phyloP scores from a whole-genome alignment of 2,329 filamentous ascomycete genomes.

The Ophiostoma montium region DNA sequence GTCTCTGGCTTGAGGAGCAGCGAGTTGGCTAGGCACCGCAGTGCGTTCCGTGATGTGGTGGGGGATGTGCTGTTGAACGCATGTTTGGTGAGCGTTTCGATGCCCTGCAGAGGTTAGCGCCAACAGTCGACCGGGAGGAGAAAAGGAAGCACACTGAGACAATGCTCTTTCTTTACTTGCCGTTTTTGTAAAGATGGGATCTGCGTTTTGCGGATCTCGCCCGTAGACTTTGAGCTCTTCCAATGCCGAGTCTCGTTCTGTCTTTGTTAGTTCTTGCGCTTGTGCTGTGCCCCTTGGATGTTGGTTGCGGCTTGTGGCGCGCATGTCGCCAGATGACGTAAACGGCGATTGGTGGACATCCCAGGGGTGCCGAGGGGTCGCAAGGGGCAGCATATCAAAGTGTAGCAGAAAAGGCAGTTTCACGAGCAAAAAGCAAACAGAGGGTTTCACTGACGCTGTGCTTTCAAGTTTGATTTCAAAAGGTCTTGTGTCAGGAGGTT shows the following conservation, averaged over 20 bases:
- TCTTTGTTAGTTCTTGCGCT: not conserved
- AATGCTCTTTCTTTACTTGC: constrained; percentile 28
- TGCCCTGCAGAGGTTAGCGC: constrained; percentile 40
- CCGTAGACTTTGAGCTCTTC: constrained; percentile 68
- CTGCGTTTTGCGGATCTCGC: constrained; percentile 55
- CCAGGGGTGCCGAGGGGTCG: no score
- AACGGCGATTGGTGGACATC: no score
- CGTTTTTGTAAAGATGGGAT: constrained; percentile 70
- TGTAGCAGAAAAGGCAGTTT: no score
- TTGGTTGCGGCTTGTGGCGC: no score
- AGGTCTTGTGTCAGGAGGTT: constrained; percentile 48
- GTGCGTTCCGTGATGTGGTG: constrained; percentile 55
- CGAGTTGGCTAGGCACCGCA: constrained; percentile 76
- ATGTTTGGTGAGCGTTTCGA: constrained; percentile 56
- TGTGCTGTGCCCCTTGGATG: no score
- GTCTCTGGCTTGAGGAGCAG: constrained; percentile 55
- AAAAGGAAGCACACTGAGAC: not conserved
- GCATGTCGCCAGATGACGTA: no score
- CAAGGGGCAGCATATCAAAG: no score
- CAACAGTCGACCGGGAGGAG: not conserved
- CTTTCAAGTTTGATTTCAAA: constrained; percentile 39
- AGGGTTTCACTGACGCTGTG: constrained; percentile 37
- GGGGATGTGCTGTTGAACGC: constrained; percentile 53
- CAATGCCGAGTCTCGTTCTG: constrained; percentile 48
- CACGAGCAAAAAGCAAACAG: not conserved